These are phyloP conservation scores for Coemansia sp. DNA, from an alignment of 192 early-diverging fungal genomes.

Conservation along the genomic window DNA sequence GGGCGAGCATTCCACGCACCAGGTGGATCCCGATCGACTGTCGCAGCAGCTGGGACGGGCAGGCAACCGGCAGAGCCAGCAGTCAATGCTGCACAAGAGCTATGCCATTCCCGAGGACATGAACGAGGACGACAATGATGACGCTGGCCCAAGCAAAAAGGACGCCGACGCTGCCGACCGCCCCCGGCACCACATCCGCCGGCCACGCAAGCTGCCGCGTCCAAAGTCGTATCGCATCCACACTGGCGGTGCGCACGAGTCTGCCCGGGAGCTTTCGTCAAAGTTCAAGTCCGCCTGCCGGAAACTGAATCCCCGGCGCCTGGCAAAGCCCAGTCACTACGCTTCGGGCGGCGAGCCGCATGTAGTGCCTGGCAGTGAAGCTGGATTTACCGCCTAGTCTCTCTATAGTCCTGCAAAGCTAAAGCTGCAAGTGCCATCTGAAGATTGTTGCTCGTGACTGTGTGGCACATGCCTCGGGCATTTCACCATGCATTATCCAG, in stretches of 20 bases:
- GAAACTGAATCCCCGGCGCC: slow-evolving; percentile 43
- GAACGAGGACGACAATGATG: background rate
- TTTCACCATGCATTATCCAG: too few species aligned
- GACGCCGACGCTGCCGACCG: background rate
- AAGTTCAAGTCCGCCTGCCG: slow-evolving; percentile 49
- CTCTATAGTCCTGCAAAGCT: too few species aligned
- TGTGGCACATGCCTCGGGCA: too few species aligned
- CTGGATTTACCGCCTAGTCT: too few species aligned
- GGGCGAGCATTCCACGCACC: slow-evolving; percentile 33
- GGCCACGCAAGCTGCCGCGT: slow-evolving; percentile 15
- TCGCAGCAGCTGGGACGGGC: slow-evolving; percentile 36
- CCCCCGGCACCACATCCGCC: slow-evolving; percentile 20
- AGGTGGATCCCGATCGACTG: slow-evolving; percentile 33
- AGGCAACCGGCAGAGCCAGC: slow-evolving; percentile 38
- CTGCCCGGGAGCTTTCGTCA: slow-evolving; percentile 39
- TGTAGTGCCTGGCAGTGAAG: too few species aligned
- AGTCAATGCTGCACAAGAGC: slow-evolving; percentile 40
- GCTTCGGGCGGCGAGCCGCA: background rate
- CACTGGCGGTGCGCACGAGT: slow-evolving; percentile 9
- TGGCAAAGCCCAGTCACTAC: slow-evolving; percentile 16
- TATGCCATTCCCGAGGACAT: slow-evolving; percentile 44
- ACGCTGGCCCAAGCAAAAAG: background rate
- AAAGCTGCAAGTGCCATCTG: too few species aligned
- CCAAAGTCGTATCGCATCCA: slow-evolving; percentile 30
- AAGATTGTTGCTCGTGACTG: too few species aligned